A percentile compares a stretch with the other conserved stretches of the same genome.
Conservation (phyloP, 495 filamentous ascomycete genomes). For the Penicillium nucicola region DNA sequence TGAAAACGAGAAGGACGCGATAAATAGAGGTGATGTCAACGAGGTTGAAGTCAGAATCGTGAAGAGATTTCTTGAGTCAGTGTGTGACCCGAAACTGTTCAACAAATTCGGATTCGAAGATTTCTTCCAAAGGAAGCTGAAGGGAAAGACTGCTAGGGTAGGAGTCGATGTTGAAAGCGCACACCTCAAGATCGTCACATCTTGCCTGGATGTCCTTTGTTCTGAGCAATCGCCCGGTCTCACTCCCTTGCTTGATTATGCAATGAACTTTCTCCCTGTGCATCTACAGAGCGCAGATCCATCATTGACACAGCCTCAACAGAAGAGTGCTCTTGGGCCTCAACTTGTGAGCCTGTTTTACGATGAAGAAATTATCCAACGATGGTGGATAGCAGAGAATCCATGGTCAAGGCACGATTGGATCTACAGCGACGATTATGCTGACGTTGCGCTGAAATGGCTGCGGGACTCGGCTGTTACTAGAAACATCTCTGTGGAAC, state of each 20-base stretch:
- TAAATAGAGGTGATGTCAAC: slow-evolving; percentile 3
- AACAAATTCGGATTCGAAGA: slow-evolving; percentile 18
- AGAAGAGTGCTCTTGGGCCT: slow-evolving; percentile 11
- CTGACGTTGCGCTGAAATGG: slow-evolving; percentile 13
- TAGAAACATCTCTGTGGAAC: slow-evolving; percentile 9
- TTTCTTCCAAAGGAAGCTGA: slow-evolving; percentile 18
- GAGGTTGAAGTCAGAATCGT: slow-evolving; percentile 16
- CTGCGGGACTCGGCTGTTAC: slow-evolving; percentile 19
- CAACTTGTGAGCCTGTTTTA: slow-evolving; percentile 10
- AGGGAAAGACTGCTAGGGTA: slow-evolving; percentile 7
- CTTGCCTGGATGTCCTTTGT: slow-evolving; percentile 3
- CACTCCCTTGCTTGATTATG: neutral
- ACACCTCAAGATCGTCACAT: slow-evolving; percentile 1
- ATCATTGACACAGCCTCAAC: slow-evolving; percentile 11
- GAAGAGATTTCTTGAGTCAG: slow-evolving; percentile 12
- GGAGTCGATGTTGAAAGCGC: slow-evolving; percentile 8
- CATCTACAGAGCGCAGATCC: slow-evolving; percentile 9
- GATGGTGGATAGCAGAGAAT: slow-evolving; percentile 10
- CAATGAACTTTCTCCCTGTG: neutral
- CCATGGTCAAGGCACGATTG: neutral
- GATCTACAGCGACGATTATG: slow-evolving; percentile 6
- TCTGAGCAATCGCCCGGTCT: neutral
- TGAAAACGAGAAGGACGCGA: neutral
- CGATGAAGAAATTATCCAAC: slow-evolving; percentile 1
- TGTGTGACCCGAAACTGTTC: slow-evolving; percentile 16